Conservation (phyloP, 1,139 yeast species). For the Zhuliangozyma parablackwelliae region DNA sequence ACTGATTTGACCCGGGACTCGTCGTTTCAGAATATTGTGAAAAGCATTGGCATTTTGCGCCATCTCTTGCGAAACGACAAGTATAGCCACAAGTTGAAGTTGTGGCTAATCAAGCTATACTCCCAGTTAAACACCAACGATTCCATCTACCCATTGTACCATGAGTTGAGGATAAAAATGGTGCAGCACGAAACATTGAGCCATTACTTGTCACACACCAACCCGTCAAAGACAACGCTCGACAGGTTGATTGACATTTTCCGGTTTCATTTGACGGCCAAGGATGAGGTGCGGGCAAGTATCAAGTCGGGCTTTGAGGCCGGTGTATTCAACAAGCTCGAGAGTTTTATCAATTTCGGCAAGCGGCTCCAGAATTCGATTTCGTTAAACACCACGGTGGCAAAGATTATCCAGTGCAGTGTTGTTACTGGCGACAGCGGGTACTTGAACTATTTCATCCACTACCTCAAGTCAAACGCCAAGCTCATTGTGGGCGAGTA, state of each 20-base stretch:
- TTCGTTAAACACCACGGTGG: conserved; percentile 28
- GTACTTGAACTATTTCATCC: conserved; percentile 25
- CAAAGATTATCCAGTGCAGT: conserved; percentile 33
- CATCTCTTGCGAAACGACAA: conserved; percentile 46
- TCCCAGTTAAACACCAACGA: conserved; percentile 53
- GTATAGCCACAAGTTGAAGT: conserved; percentile 60
- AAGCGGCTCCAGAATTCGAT: conserved; percentile 35
- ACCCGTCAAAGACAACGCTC: conserved; percentile 28
- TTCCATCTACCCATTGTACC: conserved; percentile 48
- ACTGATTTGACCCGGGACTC: conserved; percentile 13
- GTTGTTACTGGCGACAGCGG: conserved; percentile 33
- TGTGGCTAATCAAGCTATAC: conserved; percentile 71
- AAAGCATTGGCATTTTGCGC: conserved; percentile 45
- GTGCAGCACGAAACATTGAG: conserved; percentile 76
- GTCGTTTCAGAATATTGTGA: conserved; percentile 12
- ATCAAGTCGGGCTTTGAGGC: conserved; percentile 49
- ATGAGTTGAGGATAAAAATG: conserved; percentile 61
- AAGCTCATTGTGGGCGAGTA: conserved; percentile 11
- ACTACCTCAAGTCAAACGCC: conserved; percentile 10
- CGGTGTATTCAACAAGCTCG: conserved; percentile 56
- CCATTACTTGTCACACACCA: conserved; percentile 50
- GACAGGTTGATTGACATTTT: conserved; percentile 26
- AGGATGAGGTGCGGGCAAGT: conserved; percentile 46
- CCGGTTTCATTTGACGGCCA: conserved; percentile 49
- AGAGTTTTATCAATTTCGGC: conserved; percentile 55